Evolutionary conservation across 495 filamentous ascomycete genomes (phyloP).

Genomic region (Extremus antarcticus): DNA sequence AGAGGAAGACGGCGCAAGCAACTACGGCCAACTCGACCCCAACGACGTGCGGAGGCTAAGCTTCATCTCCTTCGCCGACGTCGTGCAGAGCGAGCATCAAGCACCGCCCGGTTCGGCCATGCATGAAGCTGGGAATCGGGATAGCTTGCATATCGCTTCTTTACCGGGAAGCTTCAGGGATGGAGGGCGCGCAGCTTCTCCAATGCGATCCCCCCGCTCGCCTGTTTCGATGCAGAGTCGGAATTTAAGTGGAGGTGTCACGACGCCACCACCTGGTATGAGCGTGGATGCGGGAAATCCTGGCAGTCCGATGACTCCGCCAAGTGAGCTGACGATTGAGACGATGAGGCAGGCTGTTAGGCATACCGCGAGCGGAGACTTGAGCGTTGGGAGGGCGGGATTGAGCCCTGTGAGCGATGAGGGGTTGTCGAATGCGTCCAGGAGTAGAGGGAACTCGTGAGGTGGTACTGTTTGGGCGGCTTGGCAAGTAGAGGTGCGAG

Average conservation of each 20-base stretch:
- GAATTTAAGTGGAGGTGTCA: not conserved
- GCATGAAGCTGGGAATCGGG: conserved; percentile 40
- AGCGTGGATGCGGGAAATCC: conserved; percentile 22
- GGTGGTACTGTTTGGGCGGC: no score
- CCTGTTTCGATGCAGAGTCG: conserved; percentile 24
- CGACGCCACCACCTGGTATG: conserved; percentile 6
- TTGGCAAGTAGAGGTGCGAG: no score
- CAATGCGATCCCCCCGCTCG: conserved; percentile 33
- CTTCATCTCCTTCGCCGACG: conserved; percentile 91
- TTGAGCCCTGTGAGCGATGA: conserved; percentile 5
- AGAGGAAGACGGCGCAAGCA: conserved; percentile 47
- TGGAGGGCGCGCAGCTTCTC: conserved; percentile 53
- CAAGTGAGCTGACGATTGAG: conserved; percentile 70
- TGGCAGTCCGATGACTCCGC: conserved; percentile 28
- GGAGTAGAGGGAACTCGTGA: conserved; percentile 19
- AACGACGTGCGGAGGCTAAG: conserved; percentile 70
- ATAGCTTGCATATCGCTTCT: conserved; percentile 47
- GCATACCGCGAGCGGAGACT: conserved; percentile 71
- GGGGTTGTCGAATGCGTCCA: not conserved
- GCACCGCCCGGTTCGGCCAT: conserved; percentile 18
- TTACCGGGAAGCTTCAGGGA: conserved; percentile 38
- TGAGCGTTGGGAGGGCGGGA: conserved; percentile 27
- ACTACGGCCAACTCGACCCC: conserved; percentile 61
- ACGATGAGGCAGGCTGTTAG: conserved; percentile 82
- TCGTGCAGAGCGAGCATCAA: conserved; percentile 76